Conservation (phyloP, 2,329 filamentous ascomycete genomes). For the Leptosphaerulina australis region DNA sequence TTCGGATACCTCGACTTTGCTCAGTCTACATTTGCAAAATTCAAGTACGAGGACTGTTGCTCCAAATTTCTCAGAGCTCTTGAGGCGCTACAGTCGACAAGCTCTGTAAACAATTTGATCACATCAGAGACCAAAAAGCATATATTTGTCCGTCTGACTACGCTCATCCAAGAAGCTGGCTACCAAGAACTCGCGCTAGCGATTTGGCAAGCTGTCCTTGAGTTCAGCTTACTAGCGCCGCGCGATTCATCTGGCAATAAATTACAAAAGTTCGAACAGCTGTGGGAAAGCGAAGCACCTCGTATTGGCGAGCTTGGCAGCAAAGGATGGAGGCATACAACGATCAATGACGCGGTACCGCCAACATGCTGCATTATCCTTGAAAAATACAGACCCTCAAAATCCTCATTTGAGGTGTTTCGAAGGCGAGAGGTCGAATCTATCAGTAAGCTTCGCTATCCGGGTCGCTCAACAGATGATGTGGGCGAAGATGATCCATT, state of each 20-base stretch:
- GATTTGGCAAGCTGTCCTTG: conserved; percentile 82
- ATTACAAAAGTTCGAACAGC: conserved; percentile 63
- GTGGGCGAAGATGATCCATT: conserved; percentile 80
- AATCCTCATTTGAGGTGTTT: conserved; percentile 32
- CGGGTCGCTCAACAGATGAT: conserved; percentile 77
- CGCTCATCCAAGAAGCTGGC: conserved; percentile 76
- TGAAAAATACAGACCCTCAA: conserved; percentile 10
- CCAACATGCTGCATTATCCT: conserved; percentile 10
- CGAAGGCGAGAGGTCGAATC: conserved; percentile 60
- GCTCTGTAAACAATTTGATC: background rate
- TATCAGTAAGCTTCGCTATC: conserved; percentile 59
- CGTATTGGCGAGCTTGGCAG: conserved; percentile 77
- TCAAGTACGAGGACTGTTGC: conserved; percentile 71
- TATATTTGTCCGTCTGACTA: conserved; percentile 74
- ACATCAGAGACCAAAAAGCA: conserved; percentile 58
- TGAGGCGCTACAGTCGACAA: conserved; percentile 36
- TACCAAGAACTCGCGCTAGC: conserved; percentile 78
- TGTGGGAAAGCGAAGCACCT: conserved; percentile 85
- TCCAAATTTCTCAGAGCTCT: conserved; percentile 65
- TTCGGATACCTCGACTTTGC: conserved; percentile 72
- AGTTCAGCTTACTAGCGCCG: conserved; percentile 71
- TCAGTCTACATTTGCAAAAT: conserved; percentile 69
- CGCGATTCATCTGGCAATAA: conserved; percentile 48
- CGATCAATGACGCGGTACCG: conserved; percentile 22
- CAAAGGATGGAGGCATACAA: conserved; percentile 70